A percentile compares a stretch with the other conserved stretches of the same genome.
Conservation (phyloP, 75 land plant species). For the Adiantum capillusveneris region DNA sequence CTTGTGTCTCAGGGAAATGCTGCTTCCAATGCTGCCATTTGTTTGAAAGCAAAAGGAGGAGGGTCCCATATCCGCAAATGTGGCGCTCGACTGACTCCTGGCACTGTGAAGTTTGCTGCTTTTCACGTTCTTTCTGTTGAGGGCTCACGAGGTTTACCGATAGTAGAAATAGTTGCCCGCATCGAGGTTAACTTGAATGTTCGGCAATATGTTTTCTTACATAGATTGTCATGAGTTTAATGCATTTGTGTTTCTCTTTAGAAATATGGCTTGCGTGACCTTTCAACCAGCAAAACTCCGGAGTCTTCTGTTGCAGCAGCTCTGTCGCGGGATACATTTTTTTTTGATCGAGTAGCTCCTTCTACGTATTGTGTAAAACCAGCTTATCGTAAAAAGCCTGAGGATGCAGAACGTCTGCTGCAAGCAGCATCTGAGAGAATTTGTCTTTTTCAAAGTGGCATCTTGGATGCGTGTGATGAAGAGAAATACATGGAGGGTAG, state of each 20-base stretch:
- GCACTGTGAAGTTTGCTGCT: slow-evolving; percentile 98
- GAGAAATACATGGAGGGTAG: slow-evolving; percentile 52
- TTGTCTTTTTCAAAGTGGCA: slow-evolving; percentile 56
- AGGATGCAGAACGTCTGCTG: slow-evolving; percentile 76
- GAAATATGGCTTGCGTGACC: slow-evolving; percentile 96
- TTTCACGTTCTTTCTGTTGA: slow-evolving; percentile 94
- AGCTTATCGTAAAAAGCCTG: slow-evolving; percentile 76
- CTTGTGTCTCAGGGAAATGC: slow-evolving; percentile 30
- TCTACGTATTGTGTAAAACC: slow-evolving; percentile 93
- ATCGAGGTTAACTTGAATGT: slow-evolving; percentile 81
- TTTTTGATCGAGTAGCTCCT: slow-evolving; percentile 96
- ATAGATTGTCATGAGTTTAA: no score
- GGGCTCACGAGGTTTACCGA: slow-evolving; percentile 75
- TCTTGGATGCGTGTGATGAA: slow-evolving; percentile 51
- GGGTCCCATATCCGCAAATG: slow-evolving; percentile 48
- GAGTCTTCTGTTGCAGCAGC: slow-evolving; percentile 98
- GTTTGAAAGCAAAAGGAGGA: slow-evolving; percentile 82
- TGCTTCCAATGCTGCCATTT: slow-evolving; percentile 82
- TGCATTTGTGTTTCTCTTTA: slow-evolving; percentile 16
- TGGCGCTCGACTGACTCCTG: slow-evolving; percentile 84
- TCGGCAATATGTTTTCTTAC: no score
- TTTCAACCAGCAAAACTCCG: slow-evolving; percentile 90
- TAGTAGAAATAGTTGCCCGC: slow-evolving; percentile 75
- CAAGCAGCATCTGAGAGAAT: slow-evolving; percentile 75
- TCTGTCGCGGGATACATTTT: slow-evolving; percentile 70